phyloP scores from a whole-genome alignment of 2,329 filamentous ascomycete species.

The Paecilomyces sp. region DNA sequence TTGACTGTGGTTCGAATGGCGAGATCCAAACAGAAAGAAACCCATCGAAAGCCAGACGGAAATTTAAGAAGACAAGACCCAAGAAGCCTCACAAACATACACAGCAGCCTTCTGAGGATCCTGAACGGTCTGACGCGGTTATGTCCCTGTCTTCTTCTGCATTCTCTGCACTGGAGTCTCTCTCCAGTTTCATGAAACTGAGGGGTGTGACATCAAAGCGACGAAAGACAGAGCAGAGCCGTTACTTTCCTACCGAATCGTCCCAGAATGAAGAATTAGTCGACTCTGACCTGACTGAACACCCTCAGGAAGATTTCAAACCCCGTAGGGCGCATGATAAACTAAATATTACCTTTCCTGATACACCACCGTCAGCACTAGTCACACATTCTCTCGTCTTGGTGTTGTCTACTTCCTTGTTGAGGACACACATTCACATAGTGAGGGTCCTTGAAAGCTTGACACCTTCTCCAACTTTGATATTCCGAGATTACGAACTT shows the following conservation, averaged over 20 bases:
- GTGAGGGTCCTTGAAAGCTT: slow-evolving; percentile 13
- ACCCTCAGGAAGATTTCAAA: not conserved
- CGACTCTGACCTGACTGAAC: not conserved
- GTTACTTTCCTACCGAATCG: slow-evolving; percentile 15
- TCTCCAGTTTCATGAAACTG: slow-evolving; percentile 47
- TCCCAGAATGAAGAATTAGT: not conserved
- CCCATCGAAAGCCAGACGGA: not conserved
- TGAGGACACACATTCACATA: slow-evolving; percentile 17
- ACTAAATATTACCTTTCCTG: not conserved
- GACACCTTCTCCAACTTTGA: slow-evolving; percentile 6
- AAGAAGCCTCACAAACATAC: not conserved
- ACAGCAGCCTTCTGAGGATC: not conserved
- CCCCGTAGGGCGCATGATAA: not conserved
- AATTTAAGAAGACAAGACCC: not conserved
- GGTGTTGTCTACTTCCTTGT: slow-evolving; percentile 11
- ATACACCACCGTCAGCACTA: not conserved
- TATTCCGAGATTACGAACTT: slow-evolving; percentile 19
- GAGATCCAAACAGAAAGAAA: too few relatives aligned
- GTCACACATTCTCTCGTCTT: not conserved
- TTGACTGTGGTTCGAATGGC: not conserved
- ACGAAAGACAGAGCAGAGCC: slow-evolving; percentile 16
- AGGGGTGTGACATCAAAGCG: slow-evolving; percentile 25
- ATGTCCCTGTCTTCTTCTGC: not conserved
- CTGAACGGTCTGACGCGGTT: not conserved
- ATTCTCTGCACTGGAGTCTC: slow-evolving; percentile 32